Base-by-base conservation (phyloP, 2,329 filamentous ascomycete genomes). In the Trichoderma hamatum region DNA sequence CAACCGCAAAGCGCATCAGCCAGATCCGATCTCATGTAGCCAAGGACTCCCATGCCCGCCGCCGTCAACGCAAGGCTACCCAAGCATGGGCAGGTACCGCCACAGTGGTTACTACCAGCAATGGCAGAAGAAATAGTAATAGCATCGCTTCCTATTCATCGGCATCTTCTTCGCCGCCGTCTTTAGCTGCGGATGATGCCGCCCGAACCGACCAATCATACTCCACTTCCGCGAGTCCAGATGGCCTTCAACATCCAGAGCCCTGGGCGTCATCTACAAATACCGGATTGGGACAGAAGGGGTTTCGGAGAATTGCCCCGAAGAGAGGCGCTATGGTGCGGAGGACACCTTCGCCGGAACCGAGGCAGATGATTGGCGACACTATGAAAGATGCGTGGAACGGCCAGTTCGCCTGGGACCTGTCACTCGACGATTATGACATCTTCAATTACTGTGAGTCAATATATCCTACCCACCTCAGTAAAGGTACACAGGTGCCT, bases 11-110 rank as follows among this genome's bases (percentile, higher is more conserved):
- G n/a, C 64, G 63, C 46, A n/a, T 69, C 43, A 69, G 68, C 34
- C 68, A 69, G 68, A 67, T 69, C 36, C 55, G 68, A n/a, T 69
- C 68, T 6, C 68, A 69, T 19, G 68, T 67, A 39, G 68, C 68
- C 43, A 67, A 46, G 26, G 32, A 69, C 21, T 55, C 58, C 46
- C 68, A 69, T n/a, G 63, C 62, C 21, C 62, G 54, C 30, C 68
- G 68, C 52, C 68, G 68, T 39, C 68, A 67, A 34, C 55, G 62
- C 10, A 65, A 58, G 36, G 24, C 34, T 6, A 13, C 30, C 39
- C 24, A 46, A 59, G 30, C 16, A 21, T 21, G 24, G 16, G 19
- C 43, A 9, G 14, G 30, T 7, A 10, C 32, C 34, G 6, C 34
- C 21, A 39, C 9, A 30, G 30, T 7, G 5, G 30, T 30, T 30